Base-by-base conservation (phyloP, 78 protist species). In the Dictyostelium firmibasis region DNA sequence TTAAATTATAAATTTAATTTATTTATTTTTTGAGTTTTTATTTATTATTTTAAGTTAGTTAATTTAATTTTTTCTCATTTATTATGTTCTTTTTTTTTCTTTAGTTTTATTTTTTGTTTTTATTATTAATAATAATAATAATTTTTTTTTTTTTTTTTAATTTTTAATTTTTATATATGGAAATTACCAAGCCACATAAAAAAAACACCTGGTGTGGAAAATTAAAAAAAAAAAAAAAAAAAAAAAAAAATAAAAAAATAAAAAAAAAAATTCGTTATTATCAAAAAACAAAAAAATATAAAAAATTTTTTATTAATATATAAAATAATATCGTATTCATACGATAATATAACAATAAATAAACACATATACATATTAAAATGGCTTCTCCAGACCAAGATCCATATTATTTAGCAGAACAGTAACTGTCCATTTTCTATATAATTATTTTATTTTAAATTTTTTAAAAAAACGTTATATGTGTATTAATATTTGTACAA, bases 321-420 rank as follows among this genome's bases (percentile, higher is more conserved):
- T 27, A 25, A n/a, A 72, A 72, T 33, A 72, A 33, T 33, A 33
- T 74, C 36, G 81, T 74, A 35, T 35, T 74, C n/a, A 27, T 31
- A 74, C 27, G 31, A 35, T 20, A 31, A 35, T 18, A 27, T 20
- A 16, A 35, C 27, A 74, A 27, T 31, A 27, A 29, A 72, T 18
- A 33, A 13, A 70, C 16, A 27, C 75, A 75, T 29, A 76, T 76
- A 76, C 9, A 50, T 60, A 31, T 35, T 60, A 25, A 60, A 29
- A 81, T 81, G 62, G 69, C 69, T 50, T 77, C 69, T 14, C 35
- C 85, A 25, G 85, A 79, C 23, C 85, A 38, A 79, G 86, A 82
- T 57, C 86, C 86, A 82, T 82, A 82, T 35, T 82, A 82, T 60
- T 47, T 82, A 33, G 86, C 75, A 57, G 86, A 57, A 50, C 36